Evolutionary conservation across 176 grass and related monocot genomes (phyloP).

Genomic region (Ampelocalamus luodianensis): DNA sequence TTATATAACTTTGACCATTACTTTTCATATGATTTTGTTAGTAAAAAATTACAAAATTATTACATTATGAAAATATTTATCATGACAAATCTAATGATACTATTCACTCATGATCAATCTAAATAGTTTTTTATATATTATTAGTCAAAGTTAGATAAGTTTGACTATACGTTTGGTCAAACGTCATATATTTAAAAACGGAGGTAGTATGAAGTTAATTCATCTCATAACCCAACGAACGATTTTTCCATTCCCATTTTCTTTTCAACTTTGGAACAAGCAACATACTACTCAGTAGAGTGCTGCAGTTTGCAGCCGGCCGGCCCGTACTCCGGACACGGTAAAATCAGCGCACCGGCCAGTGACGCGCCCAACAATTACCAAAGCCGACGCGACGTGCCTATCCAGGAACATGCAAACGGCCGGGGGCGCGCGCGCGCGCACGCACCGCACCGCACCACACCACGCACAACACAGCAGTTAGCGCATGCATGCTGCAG

Average conservation of each 20-base stretch:
- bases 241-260: background rate
- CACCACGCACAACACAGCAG: background rate
- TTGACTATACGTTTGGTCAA: too few relatives aligned
- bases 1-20: too few relatives aligned
- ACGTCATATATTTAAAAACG: too few relatives aligned
- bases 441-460: too few relatives aligned
- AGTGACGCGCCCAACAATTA: background rate
- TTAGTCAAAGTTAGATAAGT: too few relatives aligned
- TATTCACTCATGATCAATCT: too few relatives aligned
- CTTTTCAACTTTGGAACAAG: background rate
- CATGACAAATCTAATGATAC: too few relatives aligned
- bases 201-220: background rate
- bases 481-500: background rate
- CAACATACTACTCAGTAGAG: background rate
- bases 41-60: too few relatives aligned
- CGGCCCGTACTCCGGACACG: background rate
- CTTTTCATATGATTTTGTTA: too few relatives aligned
- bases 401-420: background rate
- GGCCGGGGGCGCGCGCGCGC: background rate
- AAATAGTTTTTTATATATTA: too few relatives aligned
- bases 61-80: too few relatives aligned
- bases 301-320: background rate
- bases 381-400: background rate
- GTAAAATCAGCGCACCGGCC: background rate
- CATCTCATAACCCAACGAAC: background rate